These are phyloP conservation scores for Yamadazyma philogaea DNA, from an alignment of 805 yeast genomes.

Conservation along the genomic window DNA sequence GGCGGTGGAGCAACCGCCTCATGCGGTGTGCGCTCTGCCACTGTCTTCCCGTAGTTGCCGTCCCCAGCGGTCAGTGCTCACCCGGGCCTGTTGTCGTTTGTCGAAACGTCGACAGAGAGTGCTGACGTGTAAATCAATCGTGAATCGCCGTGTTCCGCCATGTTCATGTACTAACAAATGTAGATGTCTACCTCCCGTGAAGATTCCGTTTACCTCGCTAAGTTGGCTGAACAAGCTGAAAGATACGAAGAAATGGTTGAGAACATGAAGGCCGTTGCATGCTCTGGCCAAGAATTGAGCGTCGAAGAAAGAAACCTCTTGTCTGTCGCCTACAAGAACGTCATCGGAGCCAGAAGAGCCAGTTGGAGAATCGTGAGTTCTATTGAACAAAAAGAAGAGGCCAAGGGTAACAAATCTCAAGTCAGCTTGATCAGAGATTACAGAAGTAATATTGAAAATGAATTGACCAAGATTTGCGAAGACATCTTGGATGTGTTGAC, in stretches of 20 bases:
- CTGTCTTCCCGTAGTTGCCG: too few species aligned
- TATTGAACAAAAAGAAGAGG: slow-evolving; percentile 96
- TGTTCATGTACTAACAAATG: slow-evolving; percentile 7
- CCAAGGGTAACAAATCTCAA: slow-evolving; percentile 90
- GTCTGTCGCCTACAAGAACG: slow-evolving; percentile 97
- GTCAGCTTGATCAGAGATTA: slow-evolving; percentile 87
- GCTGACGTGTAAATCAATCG: neutral
- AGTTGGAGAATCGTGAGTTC: slow-evolving; percentile 99
- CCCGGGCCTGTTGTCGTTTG: too few species aligned
- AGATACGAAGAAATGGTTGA: slow-evolving; percentile 99
- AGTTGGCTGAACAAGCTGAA: slow-evolving; percentile 98
- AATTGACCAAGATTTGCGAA: slow-evolving; percentile 89
- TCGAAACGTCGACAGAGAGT: too few species aligned
- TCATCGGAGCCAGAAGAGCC: slow-evolving; percentile 98
- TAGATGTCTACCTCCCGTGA: slow-evolving; percentile 83
- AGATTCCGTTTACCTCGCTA: slow-evolving; percentile 97
- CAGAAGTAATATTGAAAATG: slow-evolving; percentile 91
- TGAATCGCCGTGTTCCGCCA: neutral
- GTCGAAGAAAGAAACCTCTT: slow-evolving; percentile 97
- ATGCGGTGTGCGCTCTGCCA: too few species aligned
- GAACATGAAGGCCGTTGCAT: slow-evolving; percentile 96
- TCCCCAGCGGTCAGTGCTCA: too few species aligned
- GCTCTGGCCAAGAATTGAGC: slow-evolving; percentile 90
- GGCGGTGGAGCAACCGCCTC: too few species aligned
- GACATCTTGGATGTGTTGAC: slow-evolving; percentile 87